Evolutionary conservation across 495 filamentous ascomycete species (phyloP).

Genomic region (Umbilicaria muhlenbergii): DNA sequence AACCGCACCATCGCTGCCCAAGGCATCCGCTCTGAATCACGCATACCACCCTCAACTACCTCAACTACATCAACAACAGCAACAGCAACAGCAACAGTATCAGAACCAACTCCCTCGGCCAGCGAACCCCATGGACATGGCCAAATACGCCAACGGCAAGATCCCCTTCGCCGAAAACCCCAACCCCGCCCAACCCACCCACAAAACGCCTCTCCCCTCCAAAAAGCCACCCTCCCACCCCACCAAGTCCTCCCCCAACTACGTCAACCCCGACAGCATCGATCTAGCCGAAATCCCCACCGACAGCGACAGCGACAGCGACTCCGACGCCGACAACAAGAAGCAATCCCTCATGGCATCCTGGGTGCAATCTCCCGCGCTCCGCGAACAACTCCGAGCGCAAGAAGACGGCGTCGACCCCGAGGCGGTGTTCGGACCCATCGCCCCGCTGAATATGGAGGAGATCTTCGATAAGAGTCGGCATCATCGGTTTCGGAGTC

Average conservation of each 20-base stretch:
- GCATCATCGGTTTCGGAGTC: slow-evolving; percentile 66
- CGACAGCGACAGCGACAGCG: slow-evolving; percentile 78
- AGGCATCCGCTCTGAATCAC: slow-evolving; percentile 17
- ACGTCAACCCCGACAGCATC: slow-evolving; percentile 64
- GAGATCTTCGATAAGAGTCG: slow-evolving; percentile 84
- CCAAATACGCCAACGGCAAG: slow-evolving; percentile 68
- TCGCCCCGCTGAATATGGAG: slow-evolving; percentile 76
- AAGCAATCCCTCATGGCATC: slow-evolving; percentile 39
- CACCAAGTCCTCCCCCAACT: slow-evolving; percentile 52
- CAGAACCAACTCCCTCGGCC: slow-evolving; percentile 38
- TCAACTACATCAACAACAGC: slow-evolving; percentile 15
- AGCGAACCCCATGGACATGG: slow-evolving; percentile 56
- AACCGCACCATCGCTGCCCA: slow-evolving; percentile 31
- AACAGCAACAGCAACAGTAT: slow-evolving; percentile 32
- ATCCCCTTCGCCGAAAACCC: slow-evolving; percentile 73
- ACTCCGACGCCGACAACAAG: slow-evolving; percentile 73
- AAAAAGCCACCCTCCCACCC: slow-evolving; percentile 39
- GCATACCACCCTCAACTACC: slow-evolving; percentile 10
- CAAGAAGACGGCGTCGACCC: slow-evolving; percentile 71
- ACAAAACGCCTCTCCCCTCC: slow-evolving; percentile 25
- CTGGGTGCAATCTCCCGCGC: slow-evolving; percentile 75
- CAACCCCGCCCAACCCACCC: slow-evolving; percentile 26
- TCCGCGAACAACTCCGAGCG: slow-evolving; percentile 47
- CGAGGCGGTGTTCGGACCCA: slow-evolving; percentile 77
- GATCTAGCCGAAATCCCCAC: slow-evolving; percentile 86